Percentiles rank a stretch among this genome's conserved stretches.
These are phyloP conservation scores for Triadica sebifera DNA, from an alignment of 345 rosid species.

Conservation along the genomic window DNA sequence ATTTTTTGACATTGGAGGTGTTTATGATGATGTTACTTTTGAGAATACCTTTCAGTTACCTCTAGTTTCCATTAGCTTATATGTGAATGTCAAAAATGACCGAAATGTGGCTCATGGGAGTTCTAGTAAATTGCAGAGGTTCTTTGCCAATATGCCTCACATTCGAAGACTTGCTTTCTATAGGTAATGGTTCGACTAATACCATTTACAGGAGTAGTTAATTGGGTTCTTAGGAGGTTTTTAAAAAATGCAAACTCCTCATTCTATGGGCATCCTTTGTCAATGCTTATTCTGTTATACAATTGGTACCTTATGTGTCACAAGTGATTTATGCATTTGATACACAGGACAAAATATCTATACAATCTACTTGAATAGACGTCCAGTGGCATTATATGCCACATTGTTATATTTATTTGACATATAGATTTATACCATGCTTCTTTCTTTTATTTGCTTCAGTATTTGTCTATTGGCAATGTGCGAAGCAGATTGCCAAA, in stretches of 20 bases:
- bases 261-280: not conserved
- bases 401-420: constrained; percentile 3
- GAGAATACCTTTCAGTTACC: constrained; percentile 43
- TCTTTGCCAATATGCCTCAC: constrained; percentile 61
- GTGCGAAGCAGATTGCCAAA: constrained; percentile 49
- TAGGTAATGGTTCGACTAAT: constrained; percentile 38
- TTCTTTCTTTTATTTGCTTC: constrained; percentile 27
- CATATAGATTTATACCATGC: constrained; percentile 7
- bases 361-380: not conserved
- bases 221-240: not conserved
- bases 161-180: constrained; percentile 63
- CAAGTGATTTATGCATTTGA: not conserved
- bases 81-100: constrained; percentile 40
- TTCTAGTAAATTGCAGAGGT: constrained; percentile 54
- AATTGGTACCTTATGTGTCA: not conserved
- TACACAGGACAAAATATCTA: not conserved
- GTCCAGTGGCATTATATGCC: not conserved
- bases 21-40: constrained; percentile 50
- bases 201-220: not conserved
- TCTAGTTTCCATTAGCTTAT: constrained; percentile 55
- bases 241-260: not conserved
- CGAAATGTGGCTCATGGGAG: constrained; percentile 21
- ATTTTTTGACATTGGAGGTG: constrained; percentile 62
- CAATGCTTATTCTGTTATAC: not conserved
- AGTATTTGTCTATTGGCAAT: constrained; percentile 60